These are phyloP conservation scores for Conticribra weissflogii DNA, from an alignment of 108 stramenopile genomes.

Conservation along the genomic window DNA sequence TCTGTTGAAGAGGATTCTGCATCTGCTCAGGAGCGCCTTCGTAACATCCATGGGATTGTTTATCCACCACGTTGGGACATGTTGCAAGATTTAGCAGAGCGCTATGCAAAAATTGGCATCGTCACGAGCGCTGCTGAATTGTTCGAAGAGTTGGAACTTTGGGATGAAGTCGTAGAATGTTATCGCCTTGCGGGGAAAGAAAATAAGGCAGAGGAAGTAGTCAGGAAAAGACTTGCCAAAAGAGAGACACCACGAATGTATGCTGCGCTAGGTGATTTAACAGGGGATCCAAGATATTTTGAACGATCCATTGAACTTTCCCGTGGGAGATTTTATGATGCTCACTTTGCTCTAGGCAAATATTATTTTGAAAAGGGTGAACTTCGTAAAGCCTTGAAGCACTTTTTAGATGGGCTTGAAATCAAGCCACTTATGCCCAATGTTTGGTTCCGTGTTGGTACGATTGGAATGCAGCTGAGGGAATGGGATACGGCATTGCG, in stretches of 20 bases:
- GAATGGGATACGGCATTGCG: conserved; percentile 85
- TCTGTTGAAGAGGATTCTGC: conserved; percentile 90
- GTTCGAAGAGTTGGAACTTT: conserved; percentile 93
- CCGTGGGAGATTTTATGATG: conserved; percentile 82
- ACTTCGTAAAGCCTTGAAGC: conserved; percentile 56
- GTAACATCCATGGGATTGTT: conserved; percentile 85
- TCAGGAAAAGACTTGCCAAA: conserved; percentile 77
- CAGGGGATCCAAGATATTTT: conserved; percentile 78
- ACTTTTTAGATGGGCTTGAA: conserved; percentile 70
- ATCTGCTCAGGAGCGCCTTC: conserved; percentile 86
- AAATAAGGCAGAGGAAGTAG: conserved; percentile 86
- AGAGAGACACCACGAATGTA: conserved; percentile 90
- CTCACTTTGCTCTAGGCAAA: conserved; percentile 83
- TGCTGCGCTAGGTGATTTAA: conserved; percentile 91
- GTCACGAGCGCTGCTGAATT: conserved; percentile 92
- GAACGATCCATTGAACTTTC: conserved; percentile 88
- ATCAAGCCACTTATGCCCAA: conserved; percentile 85
- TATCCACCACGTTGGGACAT: conserved; percentile 96
- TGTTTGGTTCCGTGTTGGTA: conserved; percentile 93
- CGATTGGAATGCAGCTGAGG: conserved; percentile 85
- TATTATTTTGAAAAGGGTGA: conserved; percentile 76
- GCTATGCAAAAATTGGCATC: conserved; percentile 90
- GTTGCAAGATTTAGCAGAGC: conserved; percentile 90
- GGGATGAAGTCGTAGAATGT: conserved; percentile 99
- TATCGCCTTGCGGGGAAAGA: conserved; percentile 87